Evolutionary conservation across 1,284 basidiomycete species (phyloP).

Genomic region (Irpex sp.): DNA sequence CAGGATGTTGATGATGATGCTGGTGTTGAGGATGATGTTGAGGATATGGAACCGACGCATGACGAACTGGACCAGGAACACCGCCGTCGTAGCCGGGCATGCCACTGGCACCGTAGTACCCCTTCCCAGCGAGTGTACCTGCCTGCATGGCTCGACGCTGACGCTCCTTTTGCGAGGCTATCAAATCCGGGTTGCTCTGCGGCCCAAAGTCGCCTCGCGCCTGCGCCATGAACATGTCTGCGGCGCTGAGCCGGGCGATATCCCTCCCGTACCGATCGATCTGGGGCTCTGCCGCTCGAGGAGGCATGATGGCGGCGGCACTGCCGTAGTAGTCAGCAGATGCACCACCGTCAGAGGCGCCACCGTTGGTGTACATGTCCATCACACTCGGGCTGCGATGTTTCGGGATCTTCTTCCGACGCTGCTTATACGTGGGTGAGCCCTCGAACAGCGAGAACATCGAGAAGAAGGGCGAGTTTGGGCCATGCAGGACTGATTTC

Average conservation of each 20-base stretch:
- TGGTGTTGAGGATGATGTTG: neutral
- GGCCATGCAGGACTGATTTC: slow-evolving; percentile 21
- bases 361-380: neutral
- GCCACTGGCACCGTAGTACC: slow-evolving; percentile 2
- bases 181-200: slow-evolving; percentile 26
- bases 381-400: slow-evolving; percentile 11
- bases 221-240: slow-evolving; percentile 62
- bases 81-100: neutral
- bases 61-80: neutral
- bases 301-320: neutral
- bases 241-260: slow-evolving; percentile 39
- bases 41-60: neutral
- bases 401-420: slow-evolving; percentile 68
- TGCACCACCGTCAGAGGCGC: slow-evolving; percentile 1
- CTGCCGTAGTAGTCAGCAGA: neutral
- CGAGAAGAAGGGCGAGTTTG: slow-evolving; percentile 53
- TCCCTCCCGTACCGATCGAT: slow-evolving; percentile 29
- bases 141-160: slow-evolving; percentile 27
- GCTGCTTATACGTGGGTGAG: slow-evolving; percentile 80
- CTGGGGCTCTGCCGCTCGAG: slow-evolving; percentile 20
- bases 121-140: slow-evolving; percentile 3
- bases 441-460: slow-evolving; percentile 80
- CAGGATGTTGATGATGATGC: neutral
- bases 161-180: slow-evolving; percentile 27
- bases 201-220: slow-evolving; percentile 48